Conservation (phyloP, 805 yeast genomes). For the Saturnispora halmiae region DNA sequence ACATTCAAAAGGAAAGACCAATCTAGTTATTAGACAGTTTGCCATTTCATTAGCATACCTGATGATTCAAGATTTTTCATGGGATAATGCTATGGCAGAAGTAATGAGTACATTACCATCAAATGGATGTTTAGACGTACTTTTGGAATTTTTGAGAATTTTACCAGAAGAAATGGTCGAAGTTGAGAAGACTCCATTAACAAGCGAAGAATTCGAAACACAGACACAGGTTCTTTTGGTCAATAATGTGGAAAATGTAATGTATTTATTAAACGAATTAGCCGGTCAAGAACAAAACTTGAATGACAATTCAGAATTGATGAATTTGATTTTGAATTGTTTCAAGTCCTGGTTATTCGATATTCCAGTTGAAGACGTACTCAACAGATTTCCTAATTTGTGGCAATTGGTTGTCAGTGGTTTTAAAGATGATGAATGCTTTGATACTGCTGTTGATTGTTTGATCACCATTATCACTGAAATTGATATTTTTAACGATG, state of each 20-base stretch:
- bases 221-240: conserved; percentile 58
- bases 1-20: conserved; percentile 6
- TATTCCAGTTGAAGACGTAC: conserved; percentile 62
- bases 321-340: conserved; percentile 67
- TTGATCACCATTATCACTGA: conserved; percentile 73
- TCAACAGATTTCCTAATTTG: conserved; percentile 48
- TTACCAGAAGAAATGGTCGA: conserved; percentile 87
- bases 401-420: conserved; percentile 62
- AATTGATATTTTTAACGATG: conserved; percentile 60
- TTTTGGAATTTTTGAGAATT: conserved; percentile 75
- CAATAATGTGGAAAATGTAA: conserved; percentile 58
- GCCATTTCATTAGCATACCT: conserved; percentile 75
- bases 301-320: conserved; percentile 36
- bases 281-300: conserved; percentile 25
- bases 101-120: conserved; percentile 43
- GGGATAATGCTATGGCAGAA: conserved; percentile 67
- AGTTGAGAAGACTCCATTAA: conserved; percentile 64
- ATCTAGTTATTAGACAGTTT: conserved; percentile 71
- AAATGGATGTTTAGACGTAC: conserved; percentile 33
- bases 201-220: conserved; percentile 66
- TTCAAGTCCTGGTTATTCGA: conserved; percentile 88
- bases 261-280: conserved; percentile 50
- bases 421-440: conserved; percentile 48
- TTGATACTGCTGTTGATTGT: conserved; percentile 82
- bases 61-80: conserved; percentile 63